A percentile compares a stretch with the other conserved stretches of the same genome.
Conservation (phyloP, 1,284 basidiomycete genomes). For the Entoloma clypeatum region DNA sequence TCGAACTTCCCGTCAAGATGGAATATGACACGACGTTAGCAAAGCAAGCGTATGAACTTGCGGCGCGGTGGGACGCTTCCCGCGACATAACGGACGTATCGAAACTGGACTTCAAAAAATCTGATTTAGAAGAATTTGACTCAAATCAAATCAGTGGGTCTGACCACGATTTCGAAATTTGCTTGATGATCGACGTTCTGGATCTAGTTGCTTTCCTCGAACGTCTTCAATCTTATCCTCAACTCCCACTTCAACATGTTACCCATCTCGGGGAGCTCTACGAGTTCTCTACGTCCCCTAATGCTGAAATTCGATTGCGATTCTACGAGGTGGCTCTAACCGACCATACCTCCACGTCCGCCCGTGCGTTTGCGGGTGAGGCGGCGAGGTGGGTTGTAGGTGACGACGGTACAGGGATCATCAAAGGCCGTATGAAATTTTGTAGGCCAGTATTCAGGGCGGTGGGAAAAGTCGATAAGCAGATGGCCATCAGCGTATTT, state of each 20-base stretch:
- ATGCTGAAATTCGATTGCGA: constrained; percentile 72
- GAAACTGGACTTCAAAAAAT: constrained; percentile 45
- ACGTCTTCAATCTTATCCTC: constrained; percentile 51
- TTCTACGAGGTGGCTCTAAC: constrained; percentile 65
- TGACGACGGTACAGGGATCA: constrained; percentile 48
- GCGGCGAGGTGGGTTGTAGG: constrained; percentile 73
- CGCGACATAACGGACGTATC: constrained; percentile 45
- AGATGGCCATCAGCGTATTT: constrained; percentile 62
- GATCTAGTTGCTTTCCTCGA: constrained; percentile 71
- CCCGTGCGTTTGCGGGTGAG: constrained; percentile 43
- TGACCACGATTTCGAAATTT: background rate
- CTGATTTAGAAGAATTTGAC: constrained; percentile 57
- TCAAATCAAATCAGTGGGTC: constrained; percentile 64
- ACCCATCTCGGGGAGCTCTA: constrained; percentile 56
- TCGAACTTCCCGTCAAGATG: constrained; percentile 74
- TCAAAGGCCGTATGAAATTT: constrained; percentile 83
- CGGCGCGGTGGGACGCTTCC: constrained; percentile 72
- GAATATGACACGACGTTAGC: constrained; percentile 84
- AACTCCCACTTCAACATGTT: constrained; percentile 56
- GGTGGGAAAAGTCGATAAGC: constrained; percentile 53
- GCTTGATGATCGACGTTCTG: constrained; percentile 4
- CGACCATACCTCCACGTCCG: constrained; percentile 45
- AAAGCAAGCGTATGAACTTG: constrained; percentile 66
- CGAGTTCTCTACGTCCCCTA: constrained; percentile 45
- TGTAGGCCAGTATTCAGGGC: constrained; percentile 65